Percentiles rank a stretch among this genome's conserved stretches.
These are phyloP conservation scores for Groenewaldozyma tartarivorans DNA, from an alignment of 805 yeast genomes.

Conservation along the genomic window DNA sequence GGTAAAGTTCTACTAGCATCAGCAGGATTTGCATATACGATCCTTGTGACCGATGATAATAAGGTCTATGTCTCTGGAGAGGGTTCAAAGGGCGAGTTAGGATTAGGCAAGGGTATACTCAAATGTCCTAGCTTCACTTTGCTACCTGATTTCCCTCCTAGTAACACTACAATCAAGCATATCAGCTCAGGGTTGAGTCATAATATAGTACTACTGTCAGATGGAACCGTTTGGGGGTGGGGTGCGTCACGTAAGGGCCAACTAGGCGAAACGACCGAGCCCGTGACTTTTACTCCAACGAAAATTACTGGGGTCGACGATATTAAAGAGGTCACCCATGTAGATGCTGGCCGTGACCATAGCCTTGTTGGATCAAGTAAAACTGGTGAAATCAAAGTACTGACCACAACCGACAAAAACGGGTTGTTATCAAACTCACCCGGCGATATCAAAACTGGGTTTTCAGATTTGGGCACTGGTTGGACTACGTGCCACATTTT, in stretches of 20 bases:
- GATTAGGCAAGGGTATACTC: constrained; percentile 31
- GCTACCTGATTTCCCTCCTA: constrained; percentile 14
- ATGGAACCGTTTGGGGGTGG: constrained; percentile 52
- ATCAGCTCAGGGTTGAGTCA: constrained; percentile 28
- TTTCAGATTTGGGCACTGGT: constrained; percentile 39
- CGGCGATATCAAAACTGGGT: constrained; percentile 1
- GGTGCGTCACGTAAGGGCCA: constrained; percentile 61
- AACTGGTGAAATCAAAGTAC: constrained; percentile 16
- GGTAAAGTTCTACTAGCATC: constrained; percentile 30
- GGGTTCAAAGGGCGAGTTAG: constrained; percentile 72
- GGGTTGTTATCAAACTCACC: constrained; percentile 5
- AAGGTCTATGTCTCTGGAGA: constrained; percentile 46
- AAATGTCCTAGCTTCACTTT: neutral
- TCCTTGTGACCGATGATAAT: constrained; percentile 36
- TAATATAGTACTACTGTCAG: constrained; percentile 20
- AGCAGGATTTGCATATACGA: constrained; percentile 76
- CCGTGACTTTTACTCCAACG: constrained; percentile 2
- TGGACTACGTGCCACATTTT: constrained; percentile 69
- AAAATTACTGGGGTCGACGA: constrained; percentile 1
- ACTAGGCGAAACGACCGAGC: constrained; percentile 21
- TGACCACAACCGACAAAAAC: constrained; percentile 32
- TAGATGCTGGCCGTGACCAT: constrained; percentile 51
- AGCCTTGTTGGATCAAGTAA: constrained; percentile 29
- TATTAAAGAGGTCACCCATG: constrained; percentile 7
- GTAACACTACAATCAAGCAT: constrained; percentile 10